These are phyloP conservation scores for Leccinum uliginosum DNA, from an alignment of 768 basidiomycete genomes.

Conservation along the genomic window DNA sequence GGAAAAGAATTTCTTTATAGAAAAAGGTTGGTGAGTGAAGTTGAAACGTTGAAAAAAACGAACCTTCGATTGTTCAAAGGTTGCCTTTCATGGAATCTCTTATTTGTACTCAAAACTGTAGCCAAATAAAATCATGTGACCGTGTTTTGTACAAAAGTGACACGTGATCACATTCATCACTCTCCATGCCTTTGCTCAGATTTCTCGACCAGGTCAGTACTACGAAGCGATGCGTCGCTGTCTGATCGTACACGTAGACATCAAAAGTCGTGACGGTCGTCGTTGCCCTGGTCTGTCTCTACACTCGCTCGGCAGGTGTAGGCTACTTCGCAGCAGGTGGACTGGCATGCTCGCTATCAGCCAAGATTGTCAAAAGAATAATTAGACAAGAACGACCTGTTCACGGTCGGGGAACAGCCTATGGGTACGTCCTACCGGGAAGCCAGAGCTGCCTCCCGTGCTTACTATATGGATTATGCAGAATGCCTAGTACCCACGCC, in stretches of 20 bases:
- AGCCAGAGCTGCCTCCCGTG: background rate
- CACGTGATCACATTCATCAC: slow-evolving; percentile 6
- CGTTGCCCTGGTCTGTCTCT: slow-evolving; percentile 48
- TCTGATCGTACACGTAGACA: slow-evolving; percentile 40
- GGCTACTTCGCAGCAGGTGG: slow-evolving; percentile 59
- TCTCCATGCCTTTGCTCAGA: slow-evolving; percentile 22
- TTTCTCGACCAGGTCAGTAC: slow-evolving; percentile 33
- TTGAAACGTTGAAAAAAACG: slow-evolving; percentile 28
- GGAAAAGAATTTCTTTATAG: slow-evolving; percentile 12
- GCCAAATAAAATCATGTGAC: slow-evolving; percentile 32
- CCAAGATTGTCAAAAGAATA: slow-evolving; percentile 56
- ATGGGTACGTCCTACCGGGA: slow-evolving; percentile 52
- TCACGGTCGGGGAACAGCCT: slow-evolving; percentile 47
- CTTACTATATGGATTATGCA: slow-evolving; percentile 24
- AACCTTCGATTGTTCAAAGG: slow-evolving; percentile 22
- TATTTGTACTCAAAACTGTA: slow-evolving; percentile 27
- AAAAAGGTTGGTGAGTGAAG: slow-evolving; percentile 1
- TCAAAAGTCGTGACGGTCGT: slow-evolving; percentile 51
- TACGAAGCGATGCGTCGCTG: background rate
- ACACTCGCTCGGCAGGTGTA: slow-evolving; percentile 60
- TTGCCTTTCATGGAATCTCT: slow-evolving; percentile 21
- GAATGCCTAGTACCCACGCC: slow-evolving; percentile 85
- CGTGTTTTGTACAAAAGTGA: slow-evolving; percentile 21
- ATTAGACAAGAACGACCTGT: slow-evolving; percentile 65
- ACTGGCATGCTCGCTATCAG: slow-evolving; percentile 49